phyloP scores from a whole-genome alignment of 345 rosid species.

The Gossypium rotundifolium region DNA sequence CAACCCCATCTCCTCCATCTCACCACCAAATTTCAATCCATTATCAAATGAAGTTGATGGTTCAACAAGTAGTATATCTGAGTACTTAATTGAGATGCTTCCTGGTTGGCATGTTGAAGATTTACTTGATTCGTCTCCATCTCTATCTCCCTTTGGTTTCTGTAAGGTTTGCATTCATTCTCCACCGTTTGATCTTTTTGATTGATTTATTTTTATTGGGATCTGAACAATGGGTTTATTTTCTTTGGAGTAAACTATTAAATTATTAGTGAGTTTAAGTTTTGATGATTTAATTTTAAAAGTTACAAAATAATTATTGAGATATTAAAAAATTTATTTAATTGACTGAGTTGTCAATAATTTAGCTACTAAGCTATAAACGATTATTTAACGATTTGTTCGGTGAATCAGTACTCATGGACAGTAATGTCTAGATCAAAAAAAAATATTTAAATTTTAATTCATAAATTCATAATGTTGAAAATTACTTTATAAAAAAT shows the following conservation, averaged over 20 bases:
- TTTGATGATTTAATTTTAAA: no score
- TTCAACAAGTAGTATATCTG: slow-evolving; percentile 66
- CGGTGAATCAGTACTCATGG: fast-evolving
- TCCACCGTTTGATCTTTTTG: neutral
- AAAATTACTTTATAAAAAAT: no score
- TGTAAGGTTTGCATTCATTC: slow-evolving; percentile 49
- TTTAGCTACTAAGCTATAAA: no score
- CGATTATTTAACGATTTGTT: no score
- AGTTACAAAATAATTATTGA: no score
- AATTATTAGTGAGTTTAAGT: no score
- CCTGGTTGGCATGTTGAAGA: slow-evolving; percentile 96
- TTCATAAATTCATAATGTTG: no score
- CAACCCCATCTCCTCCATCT: slow-evolving; percentile 30
- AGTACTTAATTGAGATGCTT: slow-evolving; percentile 74
- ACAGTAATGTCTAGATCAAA: fast-evolving
- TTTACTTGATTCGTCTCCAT: slow-evolving; percentile 42
- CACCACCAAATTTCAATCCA: slow-evolving; percentile 20
- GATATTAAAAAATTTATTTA: fast-evolving
- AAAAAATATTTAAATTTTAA: no score
- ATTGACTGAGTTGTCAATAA: fast-evolving
- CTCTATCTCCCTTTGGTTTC: slow-evolving; percentile 54
- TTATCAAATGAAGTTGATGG: slow-evolving; percentile 18
- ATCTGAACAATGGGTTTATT: neutral
- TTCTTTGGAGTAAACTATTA: neutral
- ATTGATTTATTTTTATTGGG: neutral